Evolutionary conservation across 768 basidiomycete species (phyloP).

Genomic region (Hemileccinum impolitum): DNA sequence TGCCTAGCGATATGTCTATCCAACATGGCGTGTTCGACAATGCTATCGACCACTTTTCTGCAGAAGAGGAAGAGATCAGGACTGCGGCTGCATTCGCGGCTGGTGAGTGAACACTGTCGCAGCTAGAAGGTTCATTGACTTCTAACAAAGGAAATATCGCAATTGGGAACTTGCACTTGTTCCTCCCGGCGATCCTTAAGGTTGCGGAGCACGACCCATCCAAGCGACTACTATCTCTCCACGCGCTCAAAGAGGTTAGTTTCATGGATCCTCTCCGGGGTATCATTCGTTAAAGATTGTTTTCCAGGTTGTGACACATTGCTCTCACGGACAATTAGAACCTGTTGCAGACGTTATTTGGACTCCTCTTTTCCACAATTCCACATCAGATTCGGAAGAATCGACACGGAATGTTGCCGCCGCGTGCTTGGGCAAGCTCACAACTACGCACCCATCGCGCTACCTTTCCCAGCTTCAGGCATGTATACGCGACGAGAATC

Average conservation of each 20-base stretch:
- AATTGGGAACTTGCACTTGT: conserved; percentile 85
- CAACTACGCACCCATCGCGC: conserved; percentile 83
- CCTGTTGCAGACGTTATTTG: conserved; percentile 86
- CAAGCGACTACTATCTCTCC: conserved; percentile 81
- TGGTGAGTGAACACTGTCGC: conserved; percentile 42
- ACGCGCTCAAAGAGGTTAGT: conserved; percentile 87
- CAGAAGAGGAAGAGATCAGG: conserved; percentile 81
- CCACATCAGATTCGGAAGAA: conserved; percentile 79
- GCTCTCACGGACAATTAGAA: conserved; percentile 79
- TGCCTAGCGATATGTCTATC: conserved; percentile 75
- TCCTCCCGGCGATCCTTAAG: conserved; percentile 82
- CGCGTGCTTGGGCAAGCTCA: conserved; percentile 93
- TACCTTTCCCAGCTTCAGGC: conserved; percentile 93
- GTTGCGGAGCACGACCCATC: conserved; percentile 71
- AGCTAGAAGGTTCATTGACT: background rate
- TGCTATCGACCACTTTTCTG: conserved; percentile 69
- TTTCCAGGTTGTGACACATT: conserved; percentile 83
- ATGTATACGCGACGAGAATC: conserved; percentile 63
- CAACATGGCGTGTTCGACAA: conserved; percentile 77
- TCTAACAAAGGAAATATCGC: conserved; percentile 79
- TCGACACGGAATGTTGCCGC: conserved; percentile 92
- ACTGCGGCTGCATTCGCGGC: conserved; percentile 94
- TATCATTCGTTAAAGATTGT: background rate
- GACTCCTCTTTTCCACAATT: conserved; percentile 89
- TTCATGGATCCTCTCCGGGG: background rate